Evolutionary conservation across 31 red algal genomes (phyloP).

Genomic region (Endocladia muricata): DNA sequence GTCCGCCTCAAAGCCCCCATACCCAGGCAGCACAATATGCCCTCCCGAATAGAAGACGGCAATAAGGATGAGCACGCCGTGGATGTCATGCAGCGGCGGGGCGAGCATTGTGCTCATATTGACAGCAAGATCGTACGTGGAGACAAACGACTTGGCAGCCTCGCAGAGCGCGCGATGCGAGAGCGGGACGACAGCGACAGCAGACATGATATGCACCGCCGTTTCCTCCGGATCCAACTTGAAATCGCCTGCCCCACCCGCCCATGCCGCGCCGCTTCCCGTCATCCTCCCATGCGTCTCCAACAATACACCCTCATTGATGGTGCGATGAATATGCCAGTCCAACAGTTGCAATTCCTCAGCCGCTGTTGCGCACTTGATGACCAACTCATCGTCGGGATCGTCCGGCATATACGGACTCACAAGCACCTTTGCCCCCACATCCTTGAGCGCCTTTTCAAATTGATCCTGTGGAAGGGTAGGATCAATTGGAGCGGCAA

Average conservation of each 20-base stretch:
- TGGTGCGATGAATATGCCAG: slow-evolving; percentile 71
- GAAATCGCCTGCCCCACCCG: slow-evolving; percentile 43
- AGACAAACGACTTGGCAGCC: slow-evolving; percentile 61
- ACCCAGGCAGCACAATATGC: slow-evolving; percentile 71
- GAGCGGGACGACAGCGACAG: slow-evolving; percentile 54
- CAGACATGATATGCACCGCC: slow-evolving; percentile 21
- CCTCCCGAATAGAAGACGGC: slow-evolving; percentile 77
- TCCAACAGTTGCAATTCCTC: slow-evolving; percentile 29
- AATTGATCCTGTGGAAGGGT: slow-evolving; percentile 19
- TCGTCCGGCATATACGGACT: slow-evolving; percentile 40
- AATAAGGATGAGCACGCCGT: slow-evolving; percentile 72
- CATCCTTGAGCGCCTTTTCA: slow-evolving; percentile 24
- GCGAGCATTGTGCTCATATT: slow-evolving; percentile 67
- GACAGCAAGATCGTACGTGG: slow-evolving; percentile 51
- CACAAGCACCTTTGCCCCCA: slow-evolving; percentile 52
- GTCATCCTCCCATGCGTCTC: slow-evolving; percentile 48
- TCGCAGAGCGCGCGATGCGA: slow-evolving; percentile 52
- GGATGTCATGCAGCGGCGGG: slow-evolving; percentile 54
- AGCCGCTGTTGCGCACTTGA: slow-evolving; percentile 30
- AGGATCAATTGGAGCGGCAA: slow-evolving; percentile 68
- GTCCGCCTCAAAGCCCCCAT: slow-evolving; percentile 52
- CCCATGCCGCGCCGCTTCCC: slow-evolving; percentile 41
- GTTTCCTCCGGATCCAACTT: slow-evolving; percentile 47
- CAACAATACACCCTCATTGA: slow-evolving; percentile 71
- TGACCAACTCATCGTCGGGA: slow-evolving; percentile 20